Evolutionary conservation across 306 rosid species (phyloP), one percentile per base, ranked within the genome.

Genomic region (Erythrophleum fordii): DNA sequence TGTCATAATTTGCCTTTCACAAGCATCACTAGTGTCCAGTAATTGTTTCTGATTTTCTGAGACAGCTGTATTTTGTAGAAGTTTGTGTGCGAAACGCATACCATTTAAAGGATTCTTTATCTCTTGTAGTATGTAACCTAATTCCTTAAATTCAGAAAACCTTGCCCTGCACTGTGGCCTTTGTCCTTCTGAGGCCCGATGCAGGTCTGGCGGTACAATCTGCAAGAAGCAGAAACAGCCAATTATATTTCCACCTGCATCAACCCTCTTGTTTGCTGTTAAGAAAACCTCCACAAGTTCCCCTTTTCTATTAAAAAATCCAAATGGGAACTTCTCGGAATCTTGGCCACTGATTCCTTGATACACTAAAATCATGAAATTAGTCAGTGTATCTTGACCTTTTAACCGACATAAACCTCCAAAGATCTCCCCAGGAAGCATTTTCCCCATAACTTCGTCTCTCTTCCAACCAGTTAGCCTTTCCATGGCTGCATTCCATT

Each of bases 401-500:
- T 88, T 89, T 76, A 94, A 81, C 69, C 44, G 83, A 83, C 97
- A 92, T 52, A 90, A 74, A 18, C 75, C 78, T 64, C 97, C 98
- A 49, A 94, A 94, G 44, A 94, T 84, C 83, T 92, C 97, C 41
- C 98, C 97, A 16, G 88, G 88, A 69, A 94, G 93, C 84, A 86
- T 66, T 87, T 89, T 92, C 39, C 97, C 98, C 31, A 90, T 42
- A 60, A 86, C 89, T 59, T 92, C 97, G 5, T 86, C 90, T 88
- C 84, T 86, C 42, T 65, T 82, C 92, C 90, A 92, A 77, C 97
- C 97, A 31, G 93, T 88, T 60, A 92, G 79, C 64, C 87, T 94
- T 82, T 90, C 96, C 94, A 94, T 94, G 74, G 98, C 96, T 51
- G 88, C 88, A 85, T 90, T 94, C 98, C 98, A 94, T 79, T 94